Conservation (phyloP, 345 rosid genomes). For the Anastatica hierochuntica region DNA sequence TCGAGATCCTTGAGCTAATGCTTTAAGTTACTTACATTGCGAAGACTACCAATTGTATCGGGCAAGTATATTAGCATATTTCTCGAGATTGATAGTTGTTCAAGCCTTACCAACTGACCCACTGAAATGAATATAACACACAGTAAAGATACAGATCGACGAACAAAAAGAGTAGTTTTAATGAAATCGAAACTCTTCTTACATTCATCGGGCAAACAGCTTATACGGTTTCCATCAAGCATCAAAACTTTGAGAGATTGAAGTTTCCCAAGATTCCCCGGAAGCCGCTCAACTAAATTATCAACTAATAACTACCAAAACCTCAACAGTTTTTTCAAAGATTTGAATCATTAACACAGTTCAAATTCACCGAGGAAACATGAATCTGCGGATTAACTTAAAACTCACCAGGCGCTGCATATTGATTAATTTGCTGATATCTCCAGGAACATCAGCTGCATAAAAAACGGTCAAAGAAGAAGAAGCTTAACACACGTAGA, state of each 20-base stretch:
- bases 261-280: slow-evolving; percentile 77
- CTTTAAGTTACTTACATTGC: slow-evolving; percentile 55
- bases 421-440: slow-evolving; percentile 62
- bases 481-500: no score
- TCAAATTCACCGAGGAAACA: not conserved
- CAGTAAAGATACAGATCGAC: not conserved
- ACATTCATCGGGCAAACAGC: slow-evolving; percentile 94
- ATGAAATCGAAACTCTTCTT: slow-evolving; percentile 32
- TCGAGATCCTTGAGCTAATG: slow-evolving; percentile 3
- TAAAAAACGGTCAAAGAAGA: slow-evolving; percentile 48
- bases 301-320: slow-evolving; percentile 55
- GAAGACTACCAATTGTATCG: slow-evolving; percentile 89
- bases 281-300: slow-evolving; percentile 62
- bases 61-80: slow-evolving; percentile 67
- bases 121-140: slow-evolving; percentile 41
- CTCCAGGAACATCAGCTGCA: slow-evolving; percentile 83
- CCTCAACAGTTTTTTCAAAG: not conserved
- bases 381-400: not conserved
- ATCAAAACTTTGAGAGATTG: slow-evolving; percentile 74
- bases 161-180: no score
- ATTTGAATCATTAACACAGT: not conserved
- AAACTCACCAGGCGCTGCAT: slow-evolving; percentile 79
- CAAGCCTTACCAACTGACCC: slow-evolving; percentile 94
- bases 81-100: slow-evolving; percentile 62
- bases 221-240: slow-evolving; percentile 69